These are phyloP conservation scores for Berberis thunbergii DNA, from an alignment of 164 flowering plant species.

Conservation along the genomic window DNA sequence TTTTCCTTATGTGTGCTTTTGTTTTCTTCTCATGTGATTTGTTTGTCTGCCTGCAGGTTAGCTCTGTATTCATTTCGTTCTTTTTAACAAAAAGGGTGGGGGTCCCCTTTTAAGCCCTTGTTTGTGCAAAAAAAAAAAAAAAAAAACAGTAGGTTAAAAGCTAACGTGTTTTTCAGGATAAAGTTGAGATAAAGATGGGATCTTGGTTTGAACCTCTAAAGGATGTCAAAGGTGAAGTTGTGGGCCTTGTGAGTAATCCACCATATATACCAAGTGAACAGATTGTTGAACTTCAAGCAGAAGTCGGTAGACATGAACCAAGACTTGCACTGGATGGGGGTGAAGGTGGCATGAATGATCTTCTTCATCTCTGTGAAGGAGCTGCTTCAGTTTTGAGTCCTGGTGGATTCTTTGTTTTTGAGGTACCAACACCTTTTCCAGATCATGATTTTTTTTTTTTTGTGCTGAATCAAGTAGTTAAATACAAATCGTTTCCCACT, in stretches of 20 bases:
- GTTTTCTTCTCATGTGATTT: no score
- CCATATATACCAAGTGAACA: constrained; percentile 81
- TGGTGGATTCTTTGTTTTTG: constrained; percentile 88
- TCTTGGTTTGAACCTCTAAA: constrained; percentile 86
- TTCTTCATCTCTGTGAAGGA: constrained; percentile 55
- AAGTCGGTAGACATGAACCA: constrained; percentile 89
- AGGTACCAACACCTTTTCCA: constrained; percentile 34
- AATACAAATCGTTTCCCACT: no score
- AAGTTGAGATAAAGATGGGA: constrained; percentile 62
- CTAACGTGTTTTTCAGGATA: constrained; percentile 33
- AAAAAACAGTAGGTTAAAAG: no score
- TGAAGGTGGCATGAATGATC: constrained; percentile 53
- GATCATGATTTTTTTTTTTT: background rate
- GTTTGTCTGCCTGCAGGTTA: no score
- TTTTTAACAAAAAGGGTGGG: no score
- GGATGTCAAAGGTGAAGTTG: constrained; percentile 51
- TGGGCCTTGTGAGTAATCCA: constrained; percentile 85
- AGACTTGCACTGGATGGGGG: constrained; percentile 91
- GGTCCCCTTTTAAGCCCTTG: no score
- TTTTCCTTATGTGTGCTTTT: no score
- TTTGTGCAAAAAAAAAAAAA: no score
- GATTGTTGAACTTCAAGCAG: constrained; percentile 75
- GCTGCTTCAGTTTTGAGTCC: constrained; percentile 56
- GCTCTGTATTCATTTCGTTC: no score
- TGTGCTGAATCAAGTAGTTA: background rate